Percentiles rank a stretch among this genome's conserved stretches.
Conservation (phyloP, 2,329 filamentous ascomycete species). For the Alternaria infectoria region DNA sequence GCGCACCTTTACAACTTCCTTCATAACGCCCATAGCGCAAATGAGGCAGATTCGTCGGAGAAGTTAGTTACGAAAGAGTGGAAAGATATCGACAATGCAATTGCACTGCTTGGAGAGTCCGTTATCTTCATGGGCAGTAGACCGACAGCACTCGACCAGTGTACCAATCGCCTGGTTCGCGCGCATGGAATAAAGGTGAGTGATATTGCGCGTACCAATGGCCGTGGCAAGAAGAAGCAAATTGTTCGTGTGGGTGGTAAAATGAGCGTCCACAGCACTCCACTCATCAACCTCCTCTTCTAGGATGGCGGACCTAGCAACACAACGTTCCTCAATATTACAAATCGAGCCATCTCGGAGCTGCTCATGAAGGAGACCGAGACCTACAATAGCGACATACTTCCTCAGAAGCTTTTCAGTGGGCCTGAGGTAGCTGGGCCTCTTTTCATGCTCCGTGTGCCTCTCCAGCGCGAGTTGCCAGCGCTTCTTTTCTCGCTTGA, state of each 20-base stretch:
- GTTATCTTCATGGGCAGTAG: background rate
- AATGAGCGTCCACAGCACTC: background rate
- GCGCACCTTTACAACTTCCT: background rate
- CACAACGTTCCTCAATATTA: background rate
- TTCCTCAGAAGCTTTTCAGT: too few relatives aligned
- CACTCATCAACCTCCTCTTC: accelerated
- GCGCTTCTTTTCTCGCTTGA: too few relatives aligned
- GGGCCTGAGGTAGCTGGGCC: too few relatives aligned
- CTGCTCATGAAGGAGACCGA: too few relatives aligned
- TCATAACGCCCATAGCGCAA: background rate
- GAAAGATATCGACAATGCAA: background rate
- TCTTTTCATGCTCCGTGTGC: too few relatives aligned
- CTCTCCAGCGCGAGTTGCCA: too few relatives aligned
- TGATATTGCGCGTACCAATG: background rate
- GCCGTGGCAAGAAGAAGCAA: background rate
- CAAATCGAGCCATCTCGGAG: background rate
- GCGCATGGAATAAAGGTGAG: background rate
- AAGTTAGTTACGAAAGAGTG: background rate
- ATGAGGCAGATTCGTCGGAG: accelerated
- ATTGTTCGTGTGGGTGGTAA: accelerated
- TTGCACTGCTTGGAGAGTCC: background rate
- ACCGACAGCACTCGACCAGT: background rate
- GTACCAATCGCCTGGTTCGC: background rate
- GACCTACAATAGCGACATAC: too few relatives aligned
- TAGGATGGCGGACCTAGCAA: background rate